phyloP scores from a whole-genome alignment of 805 yeast genomes.

The Blastobotrys terrestris region DNA sequence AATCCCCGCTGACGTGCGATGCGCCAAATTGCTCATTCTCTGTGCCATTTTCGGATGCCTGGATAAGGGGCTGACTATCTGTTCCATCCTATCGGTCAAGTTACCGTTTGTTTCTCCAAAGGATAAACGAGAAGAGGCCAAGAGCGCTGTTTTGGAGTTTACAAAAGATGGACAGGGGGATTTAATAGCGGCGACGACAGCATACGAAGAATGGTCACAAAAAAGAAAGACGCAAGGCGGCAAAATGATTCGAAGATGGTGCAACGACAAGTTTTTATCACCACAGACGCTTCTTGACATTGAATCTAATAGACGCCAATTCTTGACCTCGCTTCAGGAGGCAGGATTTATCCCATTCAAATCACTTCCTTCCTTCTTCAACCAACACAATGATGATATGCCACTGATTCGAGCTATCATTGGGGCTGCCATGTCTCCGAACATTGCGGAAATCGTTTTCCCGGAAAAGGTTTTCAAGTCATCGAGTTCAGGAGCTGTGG shows the following conservation, averaged over 20 bases:
- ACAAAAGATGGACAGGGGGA: conserved; percentile 60
- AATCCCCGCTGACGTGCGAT: conserved; percentile 76
- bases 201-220: conserved; percentile 48
- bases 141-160: conserved; percentile 29
- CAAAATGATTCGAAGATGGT: conserved; percentile 36
- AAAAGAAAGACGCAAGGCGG: conserved; percentile 23
- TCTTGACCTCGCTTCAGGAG: conserved; percentile 63
- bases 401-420: conserved; percentile 58
- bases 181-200: conserved; percentile 56
- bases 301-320: conserved; percentile 63
- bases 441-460: conserved; percentile 68
- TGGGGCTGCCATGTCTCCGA: conserved; percentile 80
- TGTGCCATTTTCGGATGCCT: conserved; percentile 81
- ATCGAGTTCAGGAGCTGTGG: conserved; percentile 72
- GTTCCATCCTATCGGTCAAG: conserved; percentile 68
- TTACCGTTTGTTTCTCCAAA: conserved; percentile 59
- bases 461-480: conserved; percentile 75
- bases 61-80: conserved; percentile 71
- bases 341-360: conserved; percentile 63
- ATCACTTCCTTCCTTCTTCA: conserved; percentile 30
- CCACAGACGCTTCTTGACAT: conserved; percentile 64
- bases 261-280: conserved; percentile 56
- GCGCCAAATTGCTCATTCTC: conserved; percentile 73
- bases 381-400: conserved; percentile 46
- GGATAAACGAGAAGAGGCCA: conserved; percentile 62